phyloP scores from a whole-genome alignment of 805 yeast species.

The Candida piceae region DNA sequence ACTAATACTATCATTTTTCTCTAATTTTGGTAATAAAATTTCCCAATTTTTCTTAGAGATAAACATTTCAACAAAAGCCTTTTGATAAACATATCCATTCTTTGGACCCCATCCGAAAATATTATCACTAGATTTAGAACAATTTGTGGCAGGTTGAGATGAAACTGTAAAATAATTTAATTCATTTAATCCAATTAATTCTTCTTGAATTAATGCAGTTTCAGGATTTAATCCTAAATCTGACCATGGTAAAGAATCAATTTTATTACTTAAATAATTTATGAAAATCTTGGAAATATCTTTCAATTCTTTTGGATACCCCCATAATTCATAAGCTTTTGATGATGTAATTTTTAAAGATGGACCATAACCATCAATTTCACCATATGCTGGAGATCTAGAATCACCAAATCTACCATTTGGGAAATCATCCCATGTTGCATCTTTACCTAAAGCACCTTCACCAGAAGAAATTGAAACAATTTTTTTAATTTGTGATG shows the following conservation, averaged over 20 bases:
- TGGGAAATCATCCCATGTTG: constrained; percentile 96
- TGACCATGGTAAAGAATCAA: constrained; percentile 86
- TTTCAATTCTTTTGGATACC: constrained; percentile 52
- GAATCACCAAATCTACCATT: constrained; percentile 96
- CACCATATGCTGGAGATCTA: constrained; percentile 95
- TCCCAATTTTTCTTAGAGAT: constrained; percentile 72
- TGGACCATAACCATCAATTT: constrained; percentile 96
- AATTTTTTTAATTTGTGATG: constrained; percentile 47
- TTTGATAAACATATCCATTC: constrained; percentile 85
- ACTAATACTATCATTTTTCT: constrained; percentile 47
- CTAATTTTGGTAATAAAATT: constrained; percentile 47
- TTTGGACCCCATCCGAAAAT: constrained; percentile 98
- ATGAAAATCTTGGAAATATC: constrained; percentile 68
- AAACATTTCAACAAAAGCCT: constrained; percentile 89
- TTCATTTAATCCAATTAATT: constrained; percentile 71
- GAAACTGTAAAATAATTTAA: constrained; percentile 81
- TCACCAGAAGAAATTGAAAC: constrained; percentile 79
- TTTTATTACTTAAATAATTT: constrained; percentile 66
- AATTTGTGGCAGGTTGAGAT: constrained; percentile 93
- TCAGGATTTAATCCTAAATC: constrained; percentile 83
- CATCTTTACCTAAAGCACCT: constrained; percentile 81
- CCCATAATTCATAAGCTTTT: constrained; percentile 75
- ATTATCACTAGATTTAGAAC: constrained; percentile 70
- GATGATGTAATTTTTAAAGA: constrained; percentile 68
- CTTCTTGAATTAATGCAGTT: constrained; percentile 89